Evolutionary conservation across 2,329 filamentous ascomycete genomes (phyloP).

Genomic region (Talaromyces sp.): DNA sequence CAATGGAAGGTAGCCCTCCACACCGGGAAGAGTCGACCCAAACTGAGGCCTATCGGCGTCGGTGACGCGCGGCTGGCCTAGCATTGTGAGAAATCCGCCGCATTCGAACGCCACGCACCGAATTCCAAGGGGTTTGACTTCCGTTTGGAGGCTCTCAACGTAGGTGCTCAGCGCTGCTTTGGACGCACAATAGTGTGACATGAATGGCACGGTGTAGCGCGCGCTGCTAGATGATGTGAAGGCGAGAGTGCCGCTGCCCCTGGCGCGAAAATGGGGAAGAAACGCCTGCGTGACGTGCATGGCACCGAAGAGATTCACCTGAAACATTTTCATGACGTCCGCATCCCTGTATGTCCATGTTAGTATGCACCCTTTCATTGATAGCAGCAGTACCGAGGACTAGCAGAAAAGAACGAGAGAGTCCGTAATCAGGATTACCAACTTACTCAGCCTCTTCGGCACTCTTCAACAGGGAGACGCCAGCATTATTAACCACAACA

Average conservation of each 20-base stretch:
- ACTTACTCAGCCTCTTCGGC: conserved; percentile 26
- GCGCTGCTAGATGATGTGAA: conserved; percentile 33
- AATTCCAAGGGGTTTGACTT: neutral
- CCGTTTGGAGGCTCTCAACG: neutral
- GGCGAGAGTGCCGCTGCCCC: conserved; percentile 30
- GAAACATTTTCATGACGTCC: conserved; percentile 27
- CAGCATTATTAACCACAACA: conserved; percentile 35
- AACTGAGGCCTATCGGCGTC: neutral
- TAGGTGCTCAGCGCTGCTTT: conserved; percentile 22
- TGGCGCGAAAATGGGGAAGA: conserved; percentile 33
- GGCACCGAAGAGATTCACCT: conserved; percentile 36
- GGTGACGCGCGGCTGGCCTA: neutral
- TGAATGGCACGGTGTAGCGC: conserved; percentile 24
- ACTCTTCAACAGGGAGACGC: conserved; percentile 24
- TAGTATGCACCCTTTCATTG: neutral
- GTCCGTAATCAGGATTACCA: neutral
- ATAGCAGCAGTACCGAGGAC: neutral
- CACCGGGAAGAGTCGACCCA: neutral
- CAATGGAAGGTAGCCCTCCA: neutral
- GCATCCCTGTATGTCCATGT: conserved; percentile 5
- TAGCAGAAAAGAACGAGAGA: neutral
- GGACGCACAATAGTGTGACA: conserved; percentile 32
- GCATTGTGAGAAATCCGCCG: neutral
- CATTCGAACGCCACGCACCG: neutral
- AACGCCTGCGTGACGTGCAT: conserved; percentile 34